phyloP scores from a whole-genome alignment of 2,329 filamentous ascomycete species.

The Fusarium algeriense region DNA sequence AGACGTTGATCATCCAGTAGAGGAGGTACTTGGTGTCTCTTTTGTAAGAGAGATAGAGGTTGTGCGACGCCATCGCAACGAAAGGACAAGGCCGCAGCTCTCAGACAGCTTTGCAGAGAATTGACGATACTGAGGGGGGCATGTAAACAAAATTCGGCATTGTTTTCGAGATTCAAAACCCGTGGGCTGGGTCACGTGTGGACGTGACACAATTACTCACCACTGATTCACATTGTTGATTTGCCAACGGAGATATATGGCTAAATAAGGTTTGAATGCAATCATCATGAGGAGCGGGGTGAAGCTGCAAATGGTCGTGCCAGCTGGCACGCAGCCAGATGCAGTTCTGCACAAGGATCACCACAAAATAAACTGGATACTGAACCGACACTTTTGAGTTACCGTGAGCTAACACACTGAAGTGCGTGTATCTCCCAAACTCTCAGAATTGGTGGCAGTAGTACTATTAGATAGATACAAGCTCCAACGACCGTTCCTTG shows the following conservation, averaged over 20 bases:
- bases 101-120: not conserved
- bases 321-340: no score
- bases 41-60: slow-evolving; percentile 56
- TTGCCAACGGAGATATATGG: not conserved
- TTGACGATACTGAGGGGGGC: not conserved
- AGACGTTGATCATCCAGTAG: slow-evolving; percentile 56
- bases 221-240: not conserved
- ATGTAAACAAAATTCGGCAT: not conserved
- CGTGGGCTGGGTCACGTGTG: not conserved
- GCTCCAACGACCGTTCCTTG: not conserved
- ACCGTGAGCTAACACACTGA: not conserved
- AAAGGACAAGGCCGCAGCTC: not conserved
- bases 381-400: no score
- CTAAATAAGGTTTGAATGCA: not conserved
- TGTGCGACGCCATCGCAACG: slow-evolving; percentile 46
- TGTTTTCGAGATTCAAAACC: not conserved
- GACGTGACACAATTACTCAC: not conserved
- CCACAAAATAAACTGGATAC: no score
- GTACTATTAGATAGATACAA: not conserved
- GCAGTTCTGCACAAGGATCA: no score
- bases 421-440: not conserved
- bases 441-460: not conserved
- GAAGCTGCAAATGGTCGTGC: no score
- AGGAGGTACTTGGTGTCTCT: slow-evolving; percentile 53
- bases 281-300: not conserved